These are phyloP conservation scores for Sporothrix luriei DNA, from an alignment of 2,329 filamentous ascomycete species.

Conservation along the genomic window DNA sequence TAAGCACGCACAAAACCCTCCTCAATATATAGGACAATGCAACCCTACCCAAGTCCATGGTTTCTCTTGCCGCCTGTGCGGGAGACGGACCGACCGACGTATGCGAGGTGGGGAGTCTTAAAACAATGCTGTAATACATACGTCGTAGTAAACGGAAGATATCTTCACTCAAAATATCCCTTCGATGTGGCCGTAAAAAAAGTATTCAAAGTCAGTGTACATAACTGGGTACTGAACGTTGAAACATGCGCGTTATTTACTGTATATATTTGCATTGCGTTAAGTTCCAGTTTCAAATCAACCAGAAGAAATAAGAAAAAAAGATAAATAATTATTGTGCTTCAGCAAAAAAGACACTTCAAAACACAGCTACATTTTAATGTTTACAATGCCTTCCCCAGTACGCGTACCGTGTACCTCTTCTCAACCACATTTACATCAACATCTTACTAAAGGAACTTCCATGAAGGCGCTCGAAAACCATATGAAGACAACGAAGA, in stretches of 20 bases:
- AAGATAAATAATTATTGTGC: background rate
- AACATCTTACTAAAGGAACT: background rate
- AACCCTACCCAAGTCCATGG: conserved; percentile 17
- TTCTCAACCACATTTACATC: background rate
- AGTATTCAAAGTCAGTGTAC: background rate
- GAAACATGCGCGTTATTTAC: conserved; percentile 2
- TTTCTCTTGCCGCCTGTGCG: conserved; percentile 32
- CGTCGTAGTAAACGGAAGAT: background rate
- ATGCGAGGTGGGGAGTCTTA: background rate
- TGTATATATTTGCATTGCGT: background rate
- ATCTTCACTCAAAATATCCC: background rate
- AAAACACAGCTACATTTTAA: too few species aligned
- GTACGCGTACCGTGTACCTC: too few species aligned
- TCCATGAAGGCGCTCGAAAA: background rate
- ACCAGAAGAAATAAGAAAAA: background rate
- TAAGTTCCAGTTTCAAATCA: background rate
- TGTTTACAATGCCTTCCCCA: too few species aligned
- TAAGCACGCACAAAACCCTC: background rate
- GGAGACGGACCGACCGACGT: background rate
- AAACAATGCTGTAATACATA: background rate
- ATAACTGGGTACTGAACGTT: background rate
- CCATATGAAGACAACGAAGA: background rate
- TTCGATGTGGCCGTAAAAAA: background rate
- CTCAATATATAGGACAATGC: conserved; percentile 29
- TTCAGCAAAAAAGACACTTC: too few species aligned